A percentile compares a stretch with the other conserved stretches of the same genome.
phyloP scores from a whole-genome alignment of 768 basidiomycete species.

The Sporobolomyces pararoseus region DNA sequence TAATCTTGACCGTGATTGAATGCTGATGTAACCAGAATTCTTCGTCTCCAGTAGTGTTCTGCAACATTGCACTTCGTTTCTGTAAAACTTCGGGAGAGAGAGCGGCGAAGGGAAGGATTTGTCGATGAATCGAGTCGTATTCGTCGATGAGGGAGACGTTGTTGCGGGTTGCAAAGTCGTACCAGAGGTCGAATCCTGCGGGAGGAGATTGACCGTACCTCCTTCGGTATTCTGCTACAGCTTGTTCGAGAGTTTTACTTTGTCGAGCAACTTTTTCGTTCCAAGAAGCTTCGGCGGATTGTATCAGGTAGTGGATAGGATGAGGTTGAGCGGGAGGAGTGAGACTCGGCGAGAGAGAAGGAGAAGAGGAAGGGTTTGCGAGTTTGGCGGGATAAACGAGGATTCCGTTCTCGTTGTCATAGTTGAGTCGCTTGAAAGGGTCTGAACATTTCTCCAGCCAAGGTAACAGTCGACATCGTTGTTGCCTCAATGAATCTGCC shows the following conservation, averaged over 20 bases:
- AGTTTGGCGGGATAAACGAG: slow-evolving; percentile 26
- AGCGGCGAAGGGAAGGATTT: slow-evolving; percentile 55
- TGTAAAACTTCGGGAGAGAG: slow-evolving; percentile 41
- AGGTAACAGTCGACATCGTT: slow-evolving; percentile 17
- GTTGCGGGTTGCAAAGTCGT: slow-evolving; percentile 63
- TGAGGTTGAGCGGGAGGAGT: slow-evolving; percentile 48
- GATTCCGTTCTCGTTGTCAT: slow-evolving; percentile 7
- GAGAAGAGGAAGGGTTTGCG: neutral
- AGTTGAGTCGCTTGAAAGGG: slow-evolving; percentile 6
- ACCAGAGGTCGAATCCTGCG: slow-evolving; percentile 87
- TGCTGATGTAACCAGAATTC: slow-evolving; percentile 36
- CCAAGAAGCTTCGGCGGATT: slow-evolving; percentile 52
- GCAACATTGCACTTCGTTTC: slow-evolving; percentile 30
- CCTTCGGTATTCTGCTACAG: slow-evolving; percentile 73
- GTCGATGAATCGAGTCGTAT: slow-evolving; percentile 60
- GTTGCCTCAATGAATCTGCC: slow-evolving; percentile 2
- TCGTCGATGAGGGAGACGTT: slow-evolving; percentile 79
- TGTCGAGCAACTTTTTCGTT: slow-evolving; percentile 61
- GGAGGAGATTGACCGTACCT: slow-evolving; percentile 77
- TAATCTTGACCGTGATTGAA: slow-evolving; percentile 34
- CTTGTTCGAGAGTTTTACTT: slow-evolving; percentile 70
- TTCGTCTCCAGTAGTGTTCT: slow-evolving; percentile 18
- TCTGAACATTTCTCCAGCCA: slow-evolving; percentile 3
- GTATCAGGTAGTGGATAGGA: slow-evolving; percentile 54
- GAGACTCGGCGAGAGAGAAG: slow-evolving; percentile 53